Base-by-base conservation (phyloP, 805 yeast species). In the Wickerhamomyces alni region DNA sequence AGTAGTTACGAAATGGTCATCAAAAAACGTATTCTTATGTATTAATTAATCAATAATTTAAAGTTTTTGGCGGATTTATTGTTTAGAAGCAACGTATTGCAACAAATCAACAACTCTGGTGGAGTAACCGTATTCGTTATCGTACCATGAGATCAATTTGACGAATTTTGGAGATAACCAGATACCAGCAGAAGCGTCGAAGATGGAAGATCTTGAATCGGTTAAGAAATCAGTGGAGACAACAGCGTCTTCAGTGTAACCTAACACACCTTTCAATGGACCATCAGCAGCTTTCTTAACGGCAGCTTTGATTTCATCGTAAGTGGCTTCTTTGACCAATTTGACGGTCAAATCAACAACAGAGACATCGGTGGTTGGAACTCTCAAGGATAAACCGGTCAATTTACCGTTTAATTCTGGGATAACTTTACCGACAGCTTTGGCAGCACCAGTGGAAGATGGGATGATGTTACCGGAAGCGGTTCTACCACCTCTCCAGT, bases 71-170 rank as follows among this genome's bases (percentile, higher is more conserved):
- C 24, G 10, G 8, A 30, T 12, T 31, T 31, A 19, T 31, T 33
- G 30, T 33, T 36, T 36, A 17, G 21, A 17, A 30, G 79, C 77
- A 58, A 75, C 73, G 69, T 71, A 74, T 66, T 73, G 69, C 57
- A 76, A 70, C 63, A 76, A 74, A 66, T 76, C 82, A 55, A 75
- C 80, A 54, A 76, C 82, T 74, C 82, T 75, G 72, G 79, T 72
- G 54, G 80, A 74, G 77, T 76, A 76, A 68, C 82, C 82, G 70
- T 59, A 76, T 68, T 76, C 82, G 68, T 76, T 76, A 65, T 76
- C 82, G 72, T 76, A 76, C 82, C 82, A 76, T 48, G 81, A 65
- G 58, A 76, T 68, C 69, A 76, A 72, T 67, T 76, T 76, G 59
- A 75, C 80, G 69, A 76, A 76, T 50, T 72, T 71, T 65, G 80